Conservation (phyloP, 2,329 filamentous ascomycete genomes). For the Colletotrichum caudatum region DNA sequence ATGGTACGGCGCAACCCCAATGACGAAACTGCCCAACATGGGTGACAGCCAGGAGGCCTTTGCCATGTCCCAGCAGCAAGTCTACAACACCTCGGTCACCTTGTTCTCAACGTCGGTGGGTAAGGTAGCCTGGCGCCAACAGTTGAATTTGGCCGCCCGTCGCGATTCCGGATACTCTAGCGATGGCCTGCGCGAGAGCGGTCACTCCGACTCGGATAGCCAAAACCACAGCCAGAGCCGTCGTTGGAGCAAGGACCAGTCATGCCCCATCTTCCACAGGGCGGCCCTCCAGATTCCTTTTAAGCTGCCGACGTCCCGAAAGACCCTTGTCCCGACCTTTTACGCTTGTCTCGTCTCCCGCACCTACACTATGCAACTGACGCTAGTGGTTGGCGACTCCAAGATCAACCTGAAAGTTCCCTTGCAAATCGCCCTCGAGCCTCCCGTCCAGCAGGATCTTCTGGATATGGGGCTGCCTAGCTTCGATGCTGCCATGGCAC, state of each 20-base stretch:
- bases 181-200: slow-evolving; percentile 52
- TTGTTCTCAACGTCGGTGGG: slow-evolving; percentile 54
- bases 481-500: slow-evolving; percentile 62
- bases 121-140: slow-evolving; percentile 57
- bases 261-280: slow-evolving; percentile 54
- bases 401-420: slow-evolving; percentile 62
- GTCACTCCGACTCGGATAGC: slow-evolving; percentile 52
- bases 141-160: slow-evolving; percentile 50
- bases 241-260: slow-evolving; percentile 30
- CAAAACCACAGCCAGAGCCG: slow-evolving; percentile 42
- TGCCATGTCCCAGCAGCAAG: slow-evolving; percentile 49
- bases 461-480: slow-evolving; percentile 56
- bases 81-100: slow-evolving; percentile 60
- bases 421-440: slow-evolving; percentile 63
- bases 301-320: slow-evolving; percentile 59
- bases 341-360: slow-evolving; percentile 69
- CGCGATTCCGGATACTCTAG: slow-evolving; percentile 68
- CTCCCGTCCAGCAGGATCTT: slow-evolving; percentile 45
- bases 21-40: slow-evolving; percentile 63
- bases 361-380: slow-evolving; percentile 64
- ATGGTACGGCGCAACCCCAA: slow-evolving; percentile 62
- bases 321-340: slow-evolving; percentile 67
- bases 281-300: slow-evolving; percentile 62
- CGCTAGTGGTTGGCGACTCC: slow-evolving; percentile 57
- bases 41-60: slow-evolving; percentile 57